phyloP scores from a whole-genome alignment of 2,329 filamentous ascomycete genomes.

The Alternaria novae-zelandiae region DNA sequence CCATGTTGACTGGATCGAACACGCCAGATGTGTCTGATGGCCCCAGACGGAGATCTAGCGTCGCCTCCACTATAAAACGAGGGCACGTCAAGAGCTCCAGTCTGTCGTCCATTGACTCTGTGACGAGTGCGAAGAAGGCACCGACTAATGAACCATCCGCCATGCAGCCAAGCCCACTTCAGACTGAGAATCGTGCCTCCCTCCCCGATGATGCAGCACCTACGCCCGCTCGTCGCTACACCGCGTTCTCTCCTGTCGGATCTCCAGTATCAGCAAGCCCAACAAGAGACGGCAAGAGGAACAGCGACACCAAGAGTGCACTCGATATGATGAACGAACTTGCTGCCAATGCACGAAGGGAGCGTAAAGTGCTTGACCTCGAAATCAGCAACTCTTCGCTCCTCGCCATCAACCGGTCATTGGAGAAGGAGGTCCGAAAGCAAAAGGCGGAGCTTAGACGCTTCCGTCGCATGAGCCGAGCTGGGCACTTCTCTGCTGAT shows the following conservation, averaged over 20 bases:
- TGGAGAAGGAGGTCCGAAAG: conserved; percentile 90
- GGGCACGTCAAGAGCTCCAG: conserved; percentile 51
- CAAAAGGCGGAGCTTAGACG: conserved; percentile 87
- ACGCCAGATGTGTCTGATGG: conserved; percentile 31
- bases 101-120: conserved; percentile 55
- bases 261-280: conserved; percentile 59
- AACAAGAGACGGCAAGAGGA: conserved; percentile 63
- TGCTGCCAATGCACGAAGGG: conserved; percentile 85
- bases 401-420: conserved; percentile 89
- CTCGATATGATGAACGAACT: conserved; percentile 73
- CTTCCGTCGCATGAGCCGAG: conserved; percentile 83
- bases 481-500: conserved; percentile 72
- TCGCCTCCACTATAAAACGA: conserved; percentile 32
- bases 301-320: conserved; percentile 53
- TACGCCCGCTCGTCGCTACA: conserved; percentile 29
- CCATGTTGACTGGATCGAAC: conserved; percentile 38
- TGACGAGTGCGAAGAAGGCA: conserved; percentile 40
- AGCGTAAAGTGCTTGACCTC: conserved; percentile 93
- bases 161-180: conserved; percentile 40
- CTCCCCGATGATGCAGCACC: conserved; percentile 35
- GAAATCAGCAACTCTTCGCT: conserved; percentile 97
- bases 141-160: conserved; percentile 29
- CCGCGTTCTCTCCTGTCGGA: conserved; percentile 30
- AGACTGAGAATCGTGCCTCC: conserved; percentile 41
- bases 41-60: conserved; percentile 42